Base-by-base conservation (phyloP, 2,329 filamentous ascomycete species). In the Rutstroemia sp. region DNA sequence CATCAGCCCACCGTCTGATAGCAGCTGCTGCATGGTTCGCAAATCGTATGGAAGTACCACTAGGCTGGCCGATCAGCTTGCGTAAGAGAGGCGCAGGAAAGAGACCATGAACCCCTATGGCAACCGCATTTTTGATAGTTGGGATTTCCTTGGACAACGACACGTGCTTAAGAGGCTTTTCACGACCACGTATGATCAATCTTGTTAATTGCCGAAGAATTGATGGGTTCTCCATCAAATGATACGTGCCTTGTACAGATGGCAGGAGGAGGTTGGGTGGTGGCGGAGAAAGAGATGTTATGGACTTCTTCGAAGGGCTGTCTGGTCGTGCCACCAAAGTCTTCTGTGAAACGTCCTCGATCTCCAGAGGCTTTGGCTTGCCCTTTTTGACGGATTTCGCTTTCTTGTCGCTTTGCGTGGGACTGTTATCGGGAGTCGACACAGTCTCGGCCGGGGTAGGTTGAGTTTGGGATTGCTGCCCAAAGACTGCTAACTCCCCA, bases 41-140 rank as follows among this genome's bases (percentile, higher is more conserved):
- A 68, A 99, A 99, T 42, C 91, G 86, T 56, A 97, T 84, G 0
- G 92, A 97, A 0, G 94, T 99, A 5, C 94, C 94, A 0, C 92
- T 99, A 0, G 94, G 94, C 65, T 96, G 92, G 0, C 94, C 94
- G 16, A 97, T 86, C 63, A 99, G 88, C 19, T 87, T 88, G n/a
- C 94, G 86, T 38, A 99, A 79, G 44, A 95, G 82, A 0, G 87
- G 83, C 0, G 90, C 90, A 1, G 94, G 94, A 63, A 97, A 96
- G 59, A 95, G 87, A 0, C 94, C 94, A 70, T 99, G 94, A 1
- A 99, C 84, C 41, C 94, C 94, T 63, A 99, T 96, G 1, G 92
- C 91, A 5, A 99, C 79, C 12, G 94, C 94, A 63, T 87, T 94
- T 67, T 83, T 90, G 48, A 97, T 83, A 62, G 81, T 87, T 1